Conservation (phyloP, 257 asterid genomes). For the Ilex asprella region DNA sequence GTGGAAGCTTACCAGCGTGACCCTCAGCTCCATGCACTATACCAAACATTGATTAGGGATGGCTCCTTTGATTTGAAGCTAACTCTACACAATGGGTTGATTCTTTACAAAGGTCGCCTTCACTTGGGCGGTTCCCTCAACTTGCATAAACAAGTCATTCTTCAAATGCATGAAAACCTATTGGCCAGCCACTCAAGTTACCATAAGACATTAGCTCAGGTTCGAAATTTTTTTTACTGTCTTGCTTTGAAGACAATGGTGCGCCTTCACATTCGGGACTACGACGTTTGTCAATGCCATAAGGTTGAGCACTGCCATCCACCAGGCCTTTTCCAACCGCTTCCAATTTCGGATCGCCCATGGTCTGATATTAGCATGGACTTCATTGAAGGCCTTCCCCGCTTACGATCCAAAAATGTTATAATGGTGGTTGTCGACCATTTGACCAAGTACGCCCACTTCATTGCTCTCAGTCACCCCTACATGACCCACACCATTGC, state of each 20-base stretch:
- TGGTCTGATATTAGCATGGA: neutral
- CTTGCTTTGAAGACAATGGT: too few species aligned
- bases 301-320: neutral
- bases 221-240: too few species aligned
- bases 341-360: neutral
- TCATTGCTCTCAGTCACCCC: too few species aligned
- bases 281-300: neutral
- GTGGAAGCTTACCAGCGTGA: neutral
- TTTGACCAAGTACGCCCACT: too few species aligned
- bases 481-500: too few species aligned
- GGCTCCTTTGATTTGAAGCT: neutral
- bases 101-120: neutral
- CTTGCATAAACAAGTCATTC: neutral
- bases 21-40: neutral
- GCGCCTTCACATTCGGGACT: too few species aligned
- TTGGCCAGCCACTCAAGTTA: too few species aligned
- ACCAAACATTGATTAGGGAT: neutral
- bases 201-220: too few species aligned
- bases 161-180: neutral
- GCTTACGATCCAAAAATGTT: neutral
- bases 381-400: conserved; percentile 1
- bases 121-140: neutral
- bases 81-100: neutral
- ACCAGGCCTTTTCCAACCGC: neutral
- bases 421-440: too few species aligned